Base-by-base conservation (phyloP, 768 basidiomycete genomes). In the Cantharellus cinnabarinus region DNA sequence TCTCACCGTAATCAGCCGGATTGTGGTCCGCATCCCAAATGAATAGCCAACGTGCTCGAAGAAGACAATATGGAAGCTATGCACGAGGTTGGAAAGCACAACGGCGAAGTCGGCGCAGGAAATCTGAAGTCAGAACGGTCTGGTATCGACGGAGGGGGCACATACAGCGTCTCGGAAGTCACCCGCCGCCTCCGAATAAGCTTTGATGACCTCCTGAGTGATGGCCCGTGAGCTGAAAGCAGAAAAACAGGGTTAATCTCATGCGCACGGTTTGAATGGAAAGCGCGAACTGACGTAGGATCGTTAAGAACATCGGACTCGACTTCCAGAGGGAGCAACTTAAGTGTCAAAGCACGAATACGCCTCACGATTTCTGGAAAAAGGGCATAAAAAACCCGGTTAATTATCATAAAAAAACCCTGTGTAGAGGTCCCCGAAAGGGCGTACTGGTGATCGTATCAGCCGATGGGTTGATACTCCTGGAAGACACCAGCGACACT, bases 1-100 rank as follows among this genome's bases (percentile, higher is more conserved):
- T 90, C 71, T 95, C 91, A 51, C 80, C 88, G 66, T 83, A 88
- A 67, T 94, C 85, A 2, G 89, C 83, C 39, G 86, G 79, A 68
- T 89, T 80, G 55, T 79, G 74, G 63, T 83, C 80, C 3, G 87
- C 87, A 67, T 93, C 89, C 70, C 76, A 79, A 69, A 86, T 76
- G 63, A 93, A 95, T 60, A 84, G 79, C 34, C 80, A 81, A 54
- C 83, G 76, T 3, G 89, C 85, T 57, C 83, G 77, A 29, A 89
- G 72, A 4, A 90, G 76, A 64, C 80, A 82, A 64, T 88, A 90
- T 0, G 86, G 85, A n/a, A 89, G 75, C 85, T 89, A 53, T 29
- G 15, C 42, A 10, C 35, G 41, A 39, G 37, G 41, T 15, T 38
- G 15, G 40, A 41, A 37, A 10, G 10, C 10, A 48, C 10, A 48